These are phyloP conservation scores for Adansonia grandidieri DNA, from an alignment of 441 rosid species.

Conservation along the genomic window DNA sequence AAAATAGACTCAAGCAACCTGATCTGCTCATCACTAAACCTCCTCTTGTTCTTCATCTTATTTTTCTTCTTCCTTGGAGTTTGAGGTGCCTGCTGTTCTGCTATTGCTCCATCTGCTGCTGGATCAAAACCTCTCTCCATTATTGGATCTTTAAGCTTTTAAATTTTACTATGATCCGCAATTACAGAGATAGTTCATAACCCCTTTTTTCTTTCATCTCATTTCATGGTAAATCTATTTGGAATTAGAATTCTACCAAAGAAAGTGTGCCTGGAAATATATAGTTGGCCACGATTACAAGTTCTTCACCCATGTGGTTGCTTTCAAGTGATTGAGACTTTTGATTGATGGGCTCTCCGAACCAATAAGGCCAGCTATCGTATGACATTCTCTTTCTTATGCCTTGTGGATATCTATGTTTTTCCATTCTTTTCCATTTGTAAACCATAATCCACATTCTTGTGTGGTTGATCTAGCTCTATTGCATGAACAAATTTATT, in stretches of 20 bases:
- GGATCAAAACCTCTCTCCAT: constrained; percentile 28
- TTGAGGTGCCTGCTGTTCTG: too few relatives aligned
- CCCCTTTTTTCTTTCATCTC: constrained; percentile 1
- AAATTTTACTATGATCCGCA: background rate
- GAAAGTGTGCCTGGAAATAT: constrained; percentile 7
- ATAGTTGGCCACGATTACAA: constrained; percentile 23
- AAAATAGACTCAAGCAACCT: constrained; percentile 66
- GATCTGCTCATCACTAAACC: constrained; percentile 70
- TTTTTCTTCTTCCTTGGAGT: constrained; percentile 43
- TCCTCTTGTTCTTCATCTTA: constrained; percentile 56
- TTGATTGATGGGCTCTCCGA: constrained; percentile 16
- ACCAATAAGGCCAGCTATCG: constrained; percentile 32
- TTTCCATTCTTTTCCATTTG: constrained; percentile 22
- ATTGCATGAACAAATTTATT: background rate
- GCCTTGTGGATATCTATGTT: constrained; percentile 33
- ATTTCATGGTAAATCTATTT: constrained; percentile 6
- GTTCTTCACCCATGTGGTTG: constrained; percentile 14
- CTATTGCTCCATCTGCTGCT: constrained; percentile 27
- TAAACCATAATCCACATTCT: background rate
- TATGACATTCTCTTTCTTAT: constrained; percentile 30
- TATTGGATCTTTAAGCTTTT: constrained; percentile 15
- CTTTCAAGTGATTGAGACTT: constrained; percentile 21
- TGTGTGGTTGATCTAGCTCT: constrained; percentile 13
- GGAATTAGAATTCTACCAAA: constrained; percentile 3
- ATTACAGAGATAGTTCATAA: constrained; percentile 16